Evolutionary conservation across 2,329 filamentous ascomycete genomes (phyloP).

Genomic region (Botrytis fragariae): DNA sequence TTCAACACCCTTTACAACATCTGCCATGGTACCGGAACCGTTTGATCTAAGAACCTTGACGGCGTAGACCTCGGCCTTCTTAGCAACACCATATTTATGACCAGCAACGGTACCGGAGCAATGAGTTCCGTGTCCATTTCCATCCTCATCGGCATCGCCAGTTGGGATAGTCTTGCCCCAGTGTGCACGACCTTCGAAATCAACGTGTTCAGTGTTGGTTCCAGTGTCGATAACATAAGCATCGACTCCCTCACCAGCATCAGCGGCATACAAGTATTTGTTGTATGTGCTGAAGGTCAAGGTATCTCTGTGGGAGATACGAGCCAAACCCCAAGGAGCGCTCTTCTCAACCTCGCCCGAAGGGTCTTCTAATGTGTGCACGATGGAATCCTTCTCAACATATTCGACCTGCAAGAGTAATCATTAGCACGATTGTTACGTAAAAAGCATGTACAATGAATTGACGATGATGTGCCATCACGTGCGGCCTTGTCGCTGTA

Average conservation of each 20-base stretch:
- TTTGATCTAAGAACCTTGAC: slow-evolving; percentile 98
- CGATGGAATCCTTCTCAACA: slow-evolving; percentile 91
- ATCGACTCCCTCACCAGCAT: slow-evolving; percentile 95
- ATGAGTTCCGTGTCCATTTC: slow-evolving; percentile 98
- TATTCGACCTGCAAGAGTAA: slow-evolving; percentile 73
- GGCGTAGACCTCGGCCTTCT: slow-evolving; percentile 95
- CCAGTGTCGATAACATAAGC: slow-evolving; percentile 99
- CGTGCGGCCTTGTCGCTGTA: slow-evolving; percentile 26
- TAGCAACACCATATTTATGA: slow-evolving; percentile 98
- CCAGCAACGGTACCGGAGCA: slow-evolving; percentile 97
- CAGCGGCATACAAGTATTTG: slow-evolving; percentile 90
- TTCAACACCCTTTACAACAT: slow-evolving; percentile 98
- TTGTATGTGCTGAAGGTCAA: slow-evolving; percentile 92
- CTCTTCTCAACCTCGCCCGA: slow-evolving; percentile 75
- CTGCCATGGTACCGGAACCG: slow-evolving; percentile 96
- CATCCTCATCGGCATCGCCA: slow-evolving; percentile 83
- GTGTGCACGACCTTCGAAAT: slow-evolving; percentile 91
- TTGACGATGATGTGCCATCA: slow-evolving; percentile 25
- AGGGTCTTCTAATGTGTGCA: slow-evolving; percentile 69
- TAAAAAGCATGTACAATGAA: slow-evolving; percentile 2
- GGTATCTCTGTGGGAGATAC: slow-evolving; percentile 89
- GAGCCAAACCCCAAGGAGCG: slow-evolving; percentile 97
- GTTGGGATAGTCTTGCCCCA: slow-evolving; percentile 96
- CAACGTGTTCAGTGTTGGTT: slow-evolving; percentile 88
- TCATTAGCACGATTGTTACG: slow-evolving; percentile 26